Evolutionary conservation across 306 rosid species (phyloP), one percentile per base, ranked within the genome.

Genomic region (Cyamopsis tetragonoloba): DNA sequence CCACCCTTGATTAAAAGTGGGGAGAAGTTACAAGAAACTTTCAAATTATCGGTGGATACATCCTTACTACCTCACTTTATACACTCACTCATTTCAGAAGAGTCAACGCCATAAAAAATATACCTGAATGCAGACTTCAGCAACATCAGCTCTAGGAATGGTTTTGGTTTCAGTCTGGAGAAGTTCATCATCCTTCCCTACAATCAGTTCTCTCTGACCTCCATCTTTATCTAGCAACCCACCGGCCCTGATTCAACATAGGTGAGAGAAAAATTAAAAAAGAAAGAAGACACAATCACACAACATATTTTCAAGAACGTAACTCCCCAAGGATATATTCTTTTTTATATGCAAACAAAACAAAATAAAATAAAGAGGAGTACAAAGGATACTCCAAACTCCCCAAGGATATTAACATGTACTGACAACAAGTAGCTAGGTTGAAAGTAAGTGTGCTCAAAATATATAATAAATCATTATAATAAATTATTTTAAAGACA

Each of bases 81-180:
- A n/a, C n/a, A n/a, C n/a, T n/a, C n/a, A n/a, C n/a, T n/a, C n/a
- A n/a, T n/a, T n/a, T n/a, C n/a, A n/a, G n/a, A n/a, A n/a, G n/a
- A n/a, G n/a, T n/a, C n/a, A n/a, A n/a, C n/a, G n/a, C n/a, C n/a
- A n/a, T n/a, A n/a, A n/a, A 66, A 55, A 41, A 17, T 22, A 71
- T 84, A 92, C 96, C 98, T 90, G 97, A 83, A 93, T 39, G 78
- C 95, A 81, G 47, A 88, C 92, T 85, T 93, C 97, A 12, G 99
- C 96, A 15, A 93, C 99, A 66, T 93, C 97, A 23, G 88, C 81
- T 72, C 99, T 73, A 10, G 97, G 69, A 49, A 93, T 82, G 77
- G 90, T 79, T 85, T 84, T 84, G n/a, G 90, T 90, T 26, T 88
- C 96, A 0, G 91, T 84, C 76, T 82, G 76, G n/a, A 93, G 95